These are phyloP conservation scores for Fusarium liriodendri DNA, from an alignment of 2,329 filamentous ascomycete genomes.

Conservation along the genomic window DNA sequence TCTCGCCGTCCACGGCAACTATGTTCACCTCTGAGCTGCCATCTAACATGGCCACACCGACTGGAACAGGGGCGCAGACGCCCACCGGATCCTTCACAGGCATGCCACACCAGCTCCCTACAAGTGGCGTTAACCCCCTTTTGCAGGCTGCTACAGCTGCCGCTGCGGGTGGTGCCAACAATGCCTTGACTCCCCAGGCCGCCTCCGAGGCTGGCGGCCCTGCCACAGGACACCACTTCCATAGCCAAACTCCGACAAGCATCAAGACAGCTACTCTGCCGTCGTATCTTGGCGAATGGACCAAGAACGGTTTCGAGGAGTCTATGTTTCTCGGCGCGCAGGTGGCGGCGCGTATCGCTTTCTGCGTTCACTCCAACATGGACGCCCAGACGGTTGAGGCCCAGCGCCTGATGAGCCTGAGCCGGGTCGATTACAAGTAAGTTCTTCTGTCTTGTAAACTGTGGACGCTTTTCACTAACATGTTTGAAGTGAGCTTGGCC, in stretches of 20 bases:
- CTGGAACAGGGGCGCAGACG: conserved; percentile 91
- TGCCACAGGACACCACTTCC: conserved; percentile 61
- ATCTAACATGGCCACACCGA: conserved; percentile 90
- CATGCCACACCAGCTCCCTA: conserved; percentile 65
- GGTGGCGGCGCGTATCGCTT: conserved; percentile 76
- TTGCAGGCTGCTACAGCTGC: conserved; percentile 87
- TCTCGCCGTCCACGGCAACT: conserved; percentile 91
- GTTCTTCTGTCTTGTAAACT: conserved; percentile 38
- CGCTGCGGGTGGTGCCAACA: conserved; percentile 57
- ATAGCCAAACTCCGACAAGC: conserved; percentile 80
- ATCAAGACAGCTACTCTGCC: conserved; percentile 84
- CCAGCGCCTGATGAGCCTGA: conserved; percentile 67
- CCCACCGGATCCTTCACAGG: conserved; percentile 74
- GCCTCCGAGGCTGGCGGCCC: conserved; percentile 55
- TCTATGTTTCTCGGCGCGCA: conserved; percentile 88
- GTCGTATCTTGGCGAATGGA: conserved; percentile 92
- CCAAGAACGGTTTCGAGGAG: conserved; percentile 83
- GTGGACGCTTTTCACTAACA: conserved; percentile 23
- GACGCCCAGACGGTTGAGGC: conserved; percentile 63
- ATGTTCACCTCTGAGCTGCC: conserved; percentile 98
- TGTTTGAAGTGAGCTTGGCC: conserved; percentile 62
- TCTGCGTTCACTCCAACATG: conserved; percentile 67
- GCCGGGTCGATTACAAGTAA: conserved; percentile 71
- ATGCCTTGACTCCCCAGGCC: conserved; percentile 51
- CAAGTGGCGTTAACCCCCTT: conserved; percentile 83